Evolutionary conservation across 2,329 filamentous ascomycete species (phyloP), one percentile per base, ranked within the genome.

Genomic region (Pezicula carpinea): DNA sequence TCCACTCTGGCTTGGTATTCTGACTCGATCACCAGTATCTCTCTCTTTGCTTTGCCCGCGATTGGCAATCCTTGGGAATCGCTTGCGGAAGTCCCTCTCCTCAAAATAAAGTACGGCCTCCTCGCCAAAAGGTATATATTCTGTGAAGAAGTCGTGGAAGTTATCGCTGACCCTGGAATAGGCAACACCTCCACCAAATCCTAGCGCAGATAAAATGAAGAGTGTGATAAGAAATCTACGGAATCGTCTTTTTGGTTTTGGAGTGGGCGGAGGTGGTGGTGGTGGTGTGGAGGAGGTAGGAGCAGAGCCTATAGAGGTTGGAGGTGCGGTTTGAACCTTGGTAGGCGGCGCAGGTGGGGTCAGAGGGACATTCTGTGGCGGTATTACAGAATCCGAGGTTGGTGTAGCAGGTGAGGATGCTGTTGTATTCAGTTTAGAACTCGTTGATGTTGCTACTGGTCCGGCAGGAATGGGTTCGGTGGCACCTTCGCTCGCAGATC

Each of bases 131-230:
- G 93, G 93, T 15, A 99, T 72, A 67, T 92, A 99, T 71, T 96
- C 91, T 60, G 91, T 97, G 72, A 99, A 99, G 75, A 96, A 93
- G 69, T 99, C 93, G 71, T 99, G 92, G 79, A 97, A 99, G 71
- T 89, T 96, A 74, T 99, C 93, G 64, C 86, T 95, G 68, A 93
- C 79, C 55, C 95, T 82, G 46, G 93, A 92, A 69, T 95, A 93
- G 76, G 87, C 96, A 46, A 96, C 84, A 57, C 92, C 90, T 55
- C 90, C 90, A 47, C 80, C 87, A 61, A 96, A 99, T 33, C 86
- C 83, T 38, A 95, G 69, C 5, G 82, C 81, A 21, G 87, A 83
- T 22, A 96, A 78, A 38, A 96, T 69, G 52, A 91, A 71, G 41
- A 96, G 69, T 46, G 87, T 87, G 55, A 91, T 70, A 48, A 96